Base-by-base conservation (phyloP, 2,329 filamentous ascomycete species). In the Exophiala oligosperma region DNA sequence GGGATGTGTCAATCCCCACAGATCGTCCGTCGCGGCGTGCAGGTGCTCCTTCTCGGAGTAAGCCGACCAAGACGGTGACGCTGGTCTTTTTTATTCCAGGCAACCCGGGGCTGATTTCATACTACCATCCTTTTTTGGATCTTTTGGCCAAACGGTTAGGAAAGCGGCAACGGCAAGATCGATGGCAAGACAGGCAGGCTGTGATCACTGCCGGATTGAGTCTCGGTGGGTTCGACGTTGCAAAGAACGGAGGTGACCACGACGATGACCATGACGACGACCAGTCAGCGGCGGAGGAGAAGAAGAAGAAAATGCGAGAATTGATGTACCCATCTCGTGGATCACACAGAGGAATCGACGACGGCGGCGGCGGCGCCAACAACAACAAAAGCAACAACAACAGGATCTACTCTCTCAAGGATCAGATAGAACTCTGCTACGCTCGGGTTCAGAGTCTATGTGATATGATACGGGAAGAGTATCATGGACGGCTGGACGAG, bases 351-450 rank as follows among this genome's bases (percentile, higher is more conserved):
- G 28, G 17, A 41, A 11, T 41, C 12, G 49, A 11, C 17, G 4
- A 40, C 17, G 35, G 21, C 9, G 17, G 23, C 8, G 3, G 14
- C 17, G 23, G 7, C 6, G 14, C 14, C 37, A 28, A 29, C 21
- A 14, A 26, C 9, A 4, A 41, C n/a, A 6, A 53, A 4, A 55
- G 21, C 21, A 14, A 26, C 9, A 4, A 41, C n/a, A 6, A 53
- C 5, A 55, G 21, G 17, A 47, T 65, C 23, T 64, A 64, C 46
- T 49, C 60, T 24, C 54, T 68, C 12, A 52, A 46, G 14, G 76
- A 80, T 26, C 81, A 84, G 65, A 82, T 85, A 35, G 64, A 74
- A 5, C 75, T 78, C 57, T 73, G 79, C 4, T 76, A 80, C 52
- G 64, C 67, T 2, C 73, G 74, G 24, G 63, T 85, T 50, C 35